phyloP scores from a whole-genome alignment of 108 stramenopile species.

The Chaetoceros tenuissimus region DNA sequence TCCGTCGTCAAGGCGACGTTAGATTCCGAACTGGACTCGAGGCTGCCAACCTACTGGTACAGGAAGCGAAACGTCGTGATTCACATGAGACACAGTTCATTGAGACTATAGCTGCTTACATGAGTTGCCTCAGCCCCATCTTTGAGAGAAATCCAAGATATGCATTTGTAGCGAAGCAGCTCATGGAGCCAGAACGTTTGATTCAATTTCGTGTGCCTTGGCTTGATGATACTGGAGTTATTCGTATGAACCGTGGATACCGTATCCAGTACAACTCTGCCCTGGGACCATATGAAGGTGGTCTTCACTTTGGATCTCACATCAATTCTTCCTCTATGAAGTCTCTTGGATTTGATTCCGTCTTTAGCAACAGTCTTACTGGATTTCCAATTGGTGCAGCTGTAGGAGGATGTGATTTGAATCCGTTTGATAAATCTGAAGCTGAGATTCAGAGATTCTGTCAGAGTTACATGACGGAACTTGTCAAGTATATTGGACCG shows the following conservation, averaged over 20 bases:
- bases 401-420: constrained; percentile 92
- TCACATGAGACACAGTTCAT: constrained; percentile 79
- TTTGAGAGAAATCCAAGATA: constrained; percentile 94
- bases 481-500: constrained; percentile 93
- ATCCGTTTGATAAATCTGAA: constrained; percentile 91
- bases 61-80: constrained; percentile 86
- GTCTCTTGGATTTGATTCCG: constrained; percentile 66
- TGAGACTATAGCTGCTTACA: constrained; percentile 57
- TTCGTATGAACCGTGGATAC: constrained; percentile 78
- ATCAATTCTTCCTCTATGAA: constrained; percentile 67
- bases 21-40: constrained; percentile 90
- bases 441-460: constrained; percentile 96
- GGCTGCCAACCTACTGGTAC: constrained; percentile 81
- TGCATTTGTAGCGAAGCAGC: constrained; percentile 91
- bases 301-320: constrained; percentile 84
- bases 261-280: constrained; percentile 86
- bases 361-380: constrained; percentile 91
- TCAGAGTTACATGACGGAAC: constrained; percentile 95
- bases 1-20: constrained; percentile 88
- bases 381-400: constrained; percentile 85
- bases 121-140: constrained; percentile 80
- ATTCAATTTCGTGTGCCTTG: constrained; percentile 86
- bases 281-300: constrained; percentile 91
- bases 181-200: constrained; percentile 87
- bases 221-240: constrained; percentile 81